Percentiles rank a stretch among this genome's conserved stretches.
phyloP scores from a whole-genome alignment of 2,329 filamentous ascomycete genomes.

The Fusarium domesticum region DNA sequence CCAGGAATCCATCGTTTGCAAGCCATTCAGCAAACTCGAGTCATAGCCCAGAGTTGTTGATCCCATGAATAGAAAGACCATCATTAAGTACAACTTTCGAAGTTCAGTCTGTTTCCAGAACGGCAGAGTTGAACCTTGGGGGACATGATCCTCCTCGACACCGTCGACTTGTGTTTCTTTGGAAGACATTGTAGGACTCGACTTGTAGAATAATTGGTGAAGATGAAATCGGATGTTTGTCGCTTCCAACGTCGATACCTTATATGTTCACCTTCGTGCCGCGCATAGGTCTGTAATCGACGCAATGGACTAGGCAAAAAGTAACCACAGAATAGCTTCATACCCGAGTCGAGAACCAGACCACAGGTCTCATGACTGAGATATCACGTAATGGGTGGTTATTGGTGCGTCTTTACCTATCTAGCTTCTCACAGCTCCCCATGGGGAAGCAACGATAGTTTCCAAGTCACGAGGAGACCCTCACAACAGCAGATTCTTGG shows the following conservation, averaged over 20 bases:
- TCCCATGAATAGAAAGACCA: slow-evolving; percentile 24
- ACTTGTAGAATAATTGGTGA: background rate
- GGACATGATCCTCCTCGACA: slow-evolving; percentile 7
- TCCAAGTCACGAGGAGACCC: slow-evolving; percentile 1
- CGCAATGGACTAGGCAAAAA: too few relatives aligned
- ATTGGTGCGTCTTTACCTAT: slow-evolving; percentile 3
- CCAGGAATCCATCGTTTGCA: slow-evolving; percentile 25
- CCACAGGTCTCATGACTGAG: slow-evolving; percentile 1
- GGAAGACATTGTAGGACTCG: slow-evolving; percentile 4
- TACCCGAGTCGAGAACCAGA: background rate
- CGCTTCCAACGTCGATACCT: background rate
- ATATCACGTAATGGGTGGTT: background rate
- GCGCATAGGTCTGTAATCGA: too few relatives aligned
- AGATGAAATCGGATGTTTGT: background rate
- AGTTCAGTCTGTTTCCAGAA: slow-evolving; percentile 26
- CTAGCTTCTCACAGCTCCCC: slow-evolving; percentile 4
- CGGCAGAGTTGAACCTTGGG: slow-evolving; percentile 13
- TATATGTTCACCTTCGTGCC: slow-evolving; percentile 3
- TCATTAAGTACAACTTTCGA: slow-evolving; percentile 24
- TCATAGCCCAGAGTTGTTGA: slow-evolving; percentile 25
- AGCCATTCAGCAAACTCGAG: slow-evolving; percentile 17
- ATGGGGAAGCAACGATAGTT: slow-evolving; percentile 15
- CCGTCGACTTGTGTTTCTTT: slow-evolving; percentile 11
- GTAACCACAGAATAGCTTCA: too few relatives aligned
- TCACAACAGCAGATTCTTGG: background rate